phyloP scores from a whole-genome alignment of 805 yeast genomes.

The Maudiozyma serrabonitensis region DNA sequence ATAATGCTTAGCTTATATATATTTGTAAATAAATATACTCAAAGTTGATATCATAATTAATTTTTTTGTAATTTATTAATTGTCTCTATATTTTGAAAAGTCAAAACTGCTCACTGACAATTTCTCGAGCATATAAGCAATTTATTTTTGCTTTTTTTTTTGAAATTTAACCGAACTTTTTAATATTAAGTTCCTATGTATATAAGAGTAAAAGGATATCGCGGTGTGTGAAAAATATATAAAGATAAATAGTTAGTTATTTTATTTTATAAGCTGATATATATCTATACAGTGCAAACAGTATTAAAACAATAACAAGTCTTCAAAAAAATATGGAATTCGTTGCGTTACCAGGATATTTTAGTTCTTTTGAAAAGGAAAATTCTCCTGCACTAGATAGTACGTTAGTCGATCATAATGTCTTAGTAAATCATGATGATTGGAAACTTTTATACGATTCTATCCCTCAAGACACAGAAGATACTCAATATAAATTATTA shows the following conservation, averaged over 20 bases:
- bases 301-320: background rate
- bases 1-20: too few species aligned
- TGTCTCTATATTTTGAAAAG: background rate
- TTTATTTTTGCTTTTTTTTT: too few species aligned
- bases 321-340: constrained; percentile 1
- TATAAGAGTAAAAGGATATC: too few species aligned
- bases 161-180: too few species aligned
- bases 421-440: constrained; percentile 8
- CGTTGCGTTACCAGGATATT: constrained; percentile 21
- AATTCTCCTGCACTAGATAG: constrained; percentile 10
- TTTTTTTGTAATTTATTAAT: too few species aligned
- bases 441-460: constrained; percentile 17
- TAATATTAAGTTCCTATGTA: too few species aligned
- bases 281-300: too few species aligned
- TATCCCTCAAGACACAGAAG: constrained; percentile 15
- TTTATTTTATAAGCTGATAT: too few species aligned
- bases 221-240: too few species aligned
- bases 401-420: constrained; percentile 10
- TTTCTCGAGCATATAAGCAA: background rate
- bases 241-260: too few species aligned
- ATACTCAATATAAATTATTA: constrained; percentile 13
- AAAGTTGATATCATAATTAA: too few species aligned
- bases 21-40: too few species aligned
- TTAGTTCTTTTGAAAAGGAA: constrained; percentile 11
- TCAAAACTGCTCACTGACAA: background rate